Base-by-base conservation (phyloP, 345 rosid genomes). In the Citrus glauca region DNA sequence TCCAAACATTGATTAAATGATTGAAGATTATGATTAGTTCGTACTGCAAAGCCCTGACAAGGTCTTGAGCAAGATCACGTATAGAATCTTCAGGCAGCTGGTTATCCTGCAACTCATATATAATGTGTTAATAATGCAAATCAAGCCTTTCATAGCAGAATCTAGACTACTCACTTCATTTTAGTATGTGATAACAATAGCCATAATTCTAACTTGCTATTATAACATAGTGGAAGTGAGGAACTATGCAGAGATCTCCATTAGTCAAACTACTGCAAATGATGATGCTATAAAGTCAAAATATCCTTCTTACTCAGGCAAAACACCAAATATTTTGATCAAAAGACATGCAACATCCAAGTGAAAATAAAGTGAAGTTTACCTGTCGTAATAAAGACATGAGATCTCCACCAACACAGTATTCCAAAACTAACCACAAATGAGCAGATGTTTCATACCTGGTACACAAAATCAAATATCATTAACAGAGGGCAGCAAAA, bases 361-460 rank as follows among this genome's bases (percentile, higher is more conserved):
- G 19, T 27, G 57, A 71, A 75, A 6, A 77, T 22, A 24, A 71
- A 70, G 30, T 40, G 42, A 19, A 65, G 22, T 7, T 13, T 90
- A 97, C 99, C 98, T 97, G 98, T 69, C 89, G 89, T 81, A 94
- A 68, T 79, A 97, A 86, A 69, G 90, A 85, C 91, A 89, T 89
- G 53, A 97, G 90, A 87, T 97, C 97, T 80, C 99, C 98, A 22
- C 99, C 98, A 62, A 94, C 97, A 38, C 98, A 94, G 79, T 91
- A 97, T 78, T 97, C 99, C 90, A 97, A 81, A 84, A 97, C 97
- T 79, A 97, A 86, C 98, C 99, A 97, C 91, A 97, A 84, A 82
- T 97, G 99, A 53, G 98, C 94, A 48, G 98, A 89, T 64, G 99
- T 94, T 87, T 96, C 99, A 64, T 94, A 94, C 98, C 98, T 96